Evolutionary conservation across 176 grass and related monocot genomes (phyloP), one percentile per base, ranked within the genome.

Genomic region (Aegilops speltoides): DNA sequence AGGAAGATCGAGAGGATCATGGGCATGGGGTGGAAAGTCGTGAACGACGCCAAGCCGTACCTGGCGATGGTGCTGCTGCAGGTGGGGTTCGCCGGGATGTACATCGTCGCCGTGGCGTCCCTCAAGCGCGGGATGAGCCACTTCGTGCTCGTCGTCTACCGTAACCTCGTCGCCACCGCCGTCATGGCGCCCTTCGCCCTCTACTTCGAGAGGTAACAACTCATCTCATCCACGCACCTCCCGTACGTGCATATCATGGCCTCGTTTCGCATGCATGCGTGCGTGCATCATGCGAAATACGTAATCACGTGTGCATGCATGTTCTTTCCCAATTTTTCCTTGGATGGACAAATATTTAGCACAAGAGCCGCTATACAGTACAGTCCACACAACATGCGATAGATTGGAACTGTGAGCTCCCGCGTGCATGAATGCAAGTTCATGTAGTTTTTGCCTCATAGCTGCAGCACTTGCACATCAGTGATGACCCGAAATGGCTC

Each of bases 91-190:
- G 89, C 93, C 5, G 96, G 96, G 71, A 95, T 98, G 93, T 98
- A 91, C 83, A 64, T 98, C 41, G 84, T 98, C 14, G 63, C 91
- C 40, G 88, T 95, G 54, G 88, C 90, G 0, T 91, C 91, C 13
- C 68, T 98, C 50, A 98, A 98, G 90, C 86, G 84, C 63, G 96
- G 96, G 33, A 89, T 98, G 90, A 94, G 74, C 86, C 96, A 98
- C 59, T 98, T 89, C 77, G 94, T 98, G 10, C 93, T 98, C 34
- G 96, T 98, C 14, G 96, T 91, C 1, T 98, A 98, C 64, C 92
- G 96, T 8, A 98, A 94, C 64, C 37, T 92, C 73, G 68, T 88
- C 60, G 93, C 93, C 38, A 87, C 88, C 24, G 79, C 71, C 31
- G 88, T 95, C 81, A 91, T 98, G 77, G 79, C 88, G 23, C 96